phyloP scores from a whole-genome alignment of 257 asterid genomes.

The Solanum pennellii region DNA sequence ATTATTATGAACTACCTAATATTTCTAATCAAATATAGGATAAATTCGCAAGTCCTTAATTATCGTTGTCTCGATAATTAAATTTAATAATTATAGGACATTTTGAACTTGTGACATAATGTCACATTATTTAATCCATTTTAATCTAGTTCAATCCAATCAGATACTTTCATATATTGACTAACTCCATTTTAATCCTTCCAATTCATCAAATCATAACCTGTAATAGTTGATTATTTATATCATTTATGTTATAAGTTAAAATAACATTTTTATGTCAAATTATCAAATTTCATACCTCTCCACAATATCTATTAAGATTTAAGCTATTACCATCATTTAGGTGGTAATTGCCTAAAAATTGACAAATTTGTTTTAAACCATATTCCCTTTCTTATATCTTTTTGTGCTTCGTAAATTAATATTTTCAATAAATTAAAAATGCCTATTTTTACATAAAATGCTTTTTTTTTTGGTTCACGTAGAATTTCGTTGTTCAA shows the following conservation, averaged over 20 bases:
- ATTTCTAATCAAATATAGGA: no score
- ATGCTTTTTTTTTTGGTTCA: neutral
- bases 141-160: fast-evolving
- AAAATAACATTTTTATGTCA: neutral
- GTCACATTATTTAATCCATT: neutral
- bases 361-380: neutral
- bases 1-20: neutral
- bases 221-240: no score
- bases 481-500: neutral
- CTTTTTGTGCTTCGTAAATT: neutral
- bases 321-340: neutral
- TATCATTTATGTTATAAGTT: neutral
- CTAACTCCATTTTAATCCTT: neutral
- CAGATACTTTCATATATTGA: fast-evolving
- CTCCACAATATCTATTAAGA: neutral
- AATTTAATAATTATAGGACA: neutral
- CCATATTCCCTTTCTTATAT: neutral
- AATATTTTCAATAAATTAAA: neutral
- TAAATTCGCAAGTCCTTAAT: no score
- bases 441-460: neutral
- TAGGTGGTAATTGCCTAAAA: neutral
- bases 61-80: neutral
- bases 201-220: fast-evolving
- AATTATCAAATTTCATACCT: neutral
- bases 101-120: neutral